Evolutionary conservation across 2,329 filamentous ascomycete genomes (phyloP).

Genomic region (Alternaria postmessia): DNA sequence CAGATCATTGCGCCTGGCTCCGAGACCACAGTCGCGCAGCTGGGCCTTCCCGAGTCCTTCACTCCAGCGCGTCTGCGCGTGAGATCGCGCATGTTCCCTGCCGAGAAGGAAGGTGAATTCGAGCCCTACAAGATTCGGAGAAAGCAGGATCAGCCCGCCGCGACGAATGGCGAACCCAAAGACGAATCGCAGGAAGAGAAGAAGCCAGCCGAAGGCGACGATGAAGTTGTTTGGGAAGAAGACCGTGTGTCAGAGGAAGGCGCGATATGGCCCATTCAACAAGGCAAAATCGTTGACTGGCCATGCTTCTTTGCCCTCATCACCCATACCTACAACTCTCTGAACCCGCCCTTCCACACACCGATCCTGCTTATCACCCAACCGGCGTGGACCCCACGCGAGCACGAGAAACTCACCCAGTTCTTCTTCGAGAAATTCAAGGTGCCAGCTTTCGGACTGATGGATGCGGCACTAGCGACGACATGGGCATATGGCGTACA

Average conservation of each 20-base stretch:
- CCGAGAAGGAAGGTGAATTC: constrained; percentile 77
- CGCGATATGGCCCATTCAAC: constrained; percentile 84
- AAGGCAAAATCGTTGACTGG: constrained; percentile 89
- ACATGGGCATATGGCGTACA: constrained; percentile 81
- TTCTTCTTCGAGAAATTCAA: constrained; percentile 99
- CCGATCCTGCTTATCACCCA: constrained; percentile 90
- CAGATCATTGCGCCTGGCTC: constrained; percentile 82
- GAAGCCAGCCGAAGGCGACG: constrained; percentile 54
- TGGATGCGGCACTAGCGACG: constrained; percentile 87
- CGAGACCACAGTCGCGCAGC: constrained; percentile 87
- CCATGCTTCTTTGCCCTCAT: constrained; percentile 91
- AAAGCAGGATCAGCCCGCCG: constrained; percentile 46
- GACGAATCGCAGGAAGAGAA: constrained; percentile 32
- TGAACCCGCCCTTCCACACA: constrained; percentile 92
- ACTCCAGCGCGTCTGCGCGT: constrained; percentile 88
- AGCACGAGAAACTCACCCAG: constrained; percentile 86
- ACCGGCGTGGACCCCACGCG: constrained; percentile 87
- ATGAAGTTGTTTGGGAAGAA: constrained; percentile 80
- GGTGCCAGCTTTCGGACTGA: constrained; percentile 87
- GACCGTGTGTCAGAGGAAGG: constrained; percentile 87
- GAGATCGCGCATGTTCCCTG: constrained; percentile 90
- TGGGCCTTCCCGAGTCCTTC: constrained; percentile 88
- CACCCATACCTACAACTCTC: constrained; percentile 86
- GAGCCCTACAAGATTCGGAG: constrained; percentile 81
- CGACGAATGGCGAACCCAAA: constrained; percentile 43